Evolutionary conservation across 2,329 filamentous ascomycete species (phyloP), one percentile per base, ranked within the genome.

Genomic region (Ophiostoma australiae): DNA sequence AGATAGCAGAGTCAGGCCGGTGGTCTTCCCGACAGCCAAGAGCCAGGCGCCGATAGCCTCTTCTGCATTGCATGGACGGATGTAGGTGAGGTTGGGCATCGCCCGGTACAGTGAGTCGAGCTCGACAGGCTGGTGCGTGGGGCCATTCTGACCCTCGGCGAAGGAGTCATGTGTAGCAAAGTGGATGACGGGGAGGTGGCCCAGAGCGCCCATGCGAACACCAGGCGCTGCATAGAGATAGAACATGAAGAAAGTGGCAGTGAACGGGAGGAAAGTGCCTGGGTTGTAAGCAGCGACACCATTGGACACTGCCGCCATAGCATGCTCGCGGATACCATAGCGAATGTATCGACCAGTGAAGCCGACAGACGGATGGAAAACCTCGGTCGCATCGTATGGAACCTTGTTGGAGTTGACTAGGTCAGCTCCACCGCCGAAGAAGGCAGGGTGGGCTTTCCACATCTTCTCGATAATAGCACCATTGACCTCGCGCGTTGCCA

Each of bases 71-170:
- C 82, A 82, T 0, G 87, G 87, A 0, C 87, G 84, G 70, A 89
- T 86, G 76, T 88, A 89, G 1, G 85, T 78, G 0, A 89, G 73
- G 72, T 89, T 88, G 0, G 87, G 87, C 86, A 89, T 89, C 33
- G 86, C 84, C 4, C 87, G 84, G 76, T 86, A 89, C 2, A 89
- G 39, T 13, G 39, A 79, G 0, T 82, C 77, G 11, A 84, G 82
- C 0, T 89, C 79, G 48, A 83, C 87, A 39, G 87, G 87, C 76
- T 89, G 87, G 73, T 89, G 87, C 0, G 87, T 89, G 0, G 86
- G 87, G 0, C 87, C 87, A 73, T 89, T 84, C 73, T 89, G 84
- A 1, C 87, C 87, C 52, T 82, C 85, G 27, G 84, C 87, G 66
- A 89, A 85, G 8, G 81, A 84, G 78, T 89, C 87, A 77, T 89